Conservation (phyloP, 441 rosid genomes). For the Breynia disticha region DNA sequence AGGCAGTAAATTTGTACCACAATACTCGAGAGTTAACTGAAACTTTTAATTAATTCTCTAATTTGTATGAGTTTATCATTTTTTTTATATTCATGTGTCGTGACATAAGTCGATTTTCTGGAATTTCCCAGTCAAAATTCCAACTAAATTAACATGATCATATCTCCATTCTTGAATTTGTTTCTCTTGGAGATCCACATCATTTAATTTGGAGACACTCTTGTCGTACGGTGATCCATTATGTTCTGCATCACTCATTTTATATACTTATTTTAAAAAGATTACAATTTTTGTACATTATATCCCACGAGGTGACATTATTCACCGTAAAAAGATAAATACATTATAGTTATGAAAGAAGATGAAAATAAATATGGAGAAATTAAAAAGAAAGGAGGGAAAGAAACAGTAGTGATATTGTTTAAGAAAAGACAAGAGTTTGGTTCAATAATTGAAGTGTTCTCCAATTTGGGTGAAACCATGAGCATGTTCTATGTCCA, state of each 20-base stretch:
- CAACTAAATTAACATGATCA: no score
- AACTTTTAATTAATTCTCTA: neutral
- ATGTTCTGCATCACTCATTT: neutral
- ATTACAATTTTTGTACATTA: no score
- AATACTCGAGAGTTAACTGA: no score
- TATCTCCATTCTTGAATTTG: slow-evolving; percentile 11
- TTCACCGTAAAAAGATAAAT: no score
- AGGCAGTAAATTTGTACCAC: no score
- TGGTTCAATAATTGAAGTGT: slow-evolving; percentile 20
- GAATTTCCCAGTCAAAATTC: no score
- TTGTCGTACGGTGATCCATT: slow-evolving; percentile 33
- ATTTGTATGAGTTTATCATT: no score
- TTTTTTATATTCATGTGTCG: no score
- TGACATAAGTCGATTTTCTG: no score
- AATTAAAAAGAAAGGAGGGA: neutral
- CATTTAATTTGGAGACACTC: slow-evolving; percentile 34
- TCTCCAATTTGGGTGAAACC: slow-evolving; percentile 14
- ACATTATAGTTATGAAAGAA: neutral
- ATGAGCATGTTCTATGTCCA: slow-evolving; percentile 6
- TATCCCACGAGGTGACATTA: no score
- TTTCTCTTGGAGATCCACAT: slow-evolving; percentile 35
- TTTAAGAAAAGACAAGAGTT: slow-evolving; percentile 9
- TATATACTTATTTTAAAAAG: neutral
- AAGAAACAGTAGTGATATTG: slow-evolving; percentile 9
- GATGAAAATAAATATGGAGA: neutral